Base-by-base conservation (phyloP, 2,329 filamentous ascomycete genomes). In the Colletotrichum sp. region DNA sequence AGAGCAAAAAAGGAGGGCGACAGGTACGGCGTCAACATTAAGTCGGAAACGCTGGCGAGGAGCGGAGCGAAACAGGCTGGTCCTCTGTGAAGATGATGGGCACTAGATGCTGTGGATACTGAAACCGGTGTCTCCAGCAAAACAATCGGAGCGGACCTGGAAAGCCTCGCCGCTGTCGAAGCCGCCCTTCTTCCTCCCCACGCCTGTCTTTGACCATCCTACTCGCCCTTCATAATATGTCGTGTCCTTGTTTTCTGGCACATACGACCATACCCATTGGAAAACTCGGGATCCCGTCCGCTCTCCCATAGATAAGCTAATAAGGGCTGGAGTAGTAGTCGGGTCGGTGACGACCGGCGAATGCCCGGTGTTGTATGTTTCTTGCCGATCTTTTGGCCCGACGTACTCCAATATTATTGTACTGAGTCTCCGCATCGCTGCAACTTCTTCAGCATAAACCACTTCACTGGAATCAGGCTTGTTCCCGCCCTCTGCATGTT, bases 231-330 rank as follows among this genome's bases (percentile, higher is more conserved):
- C 2, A 44, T 44, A n/a, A n/a, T 1, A 19, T n/a, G 39, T 44
- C 5, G 6, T 3, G 8, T 11, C 0, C 5, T 0, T 19, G 1
- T 0, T 6, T 3, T n/a, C 1, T 44, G 8, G 0, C 9, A 44
- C 39, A 49, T 49, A 49, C 39, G 39, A 49, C 39, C 39, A 49
- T 49, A 49, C 39, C 39, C 39, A 49, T 49, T 49, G 39, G 39
- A 49, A 12, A 49, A n/a, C 39, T 49, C 39, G 39, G 39, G 39
- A 49, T n/a, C 39, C 39, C 39, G 39, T 49, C 39, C 39, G 39
- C 39, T 49, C 39, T 49, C 36, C 16, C 25, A 25, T 25, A 25
- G 25, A 25, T 25, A 32, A 32, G 34, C 34, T 2, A 19, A 39
- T 39, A 16, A 39, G 36, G 36, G 36, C 36, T 39, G 36, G 36